These are phyloP conservation scores for Trichoderma simmonsii DNA, from an alignment of 2,329 filamentous ascomycete genomes.

Conservation along the genomic window DNA sequence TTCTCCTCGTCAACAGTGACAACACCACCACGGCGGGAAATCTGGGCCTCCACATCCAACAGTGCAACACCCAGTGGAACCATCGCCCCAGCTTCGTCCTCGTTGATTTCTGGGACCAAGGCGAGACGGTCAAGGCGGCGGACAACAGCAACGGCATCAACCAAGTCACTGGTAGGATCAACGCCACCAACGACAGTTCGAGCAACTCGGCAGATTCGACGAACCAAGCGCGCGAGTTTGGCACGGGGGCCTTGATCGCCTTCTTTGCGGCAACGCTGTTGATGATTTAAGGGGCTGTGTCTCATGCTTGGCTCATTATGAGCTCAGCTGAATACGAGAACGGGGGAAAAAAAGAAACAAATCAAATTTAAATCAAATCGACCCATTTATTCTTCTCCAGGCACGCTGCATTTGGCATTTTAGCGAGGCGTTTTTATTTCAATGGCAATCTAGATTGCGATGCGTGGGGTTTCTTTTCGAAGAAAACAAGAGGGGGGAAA, in stretches of 20 bases:
- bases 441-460: slow-evolving; percentile 1
- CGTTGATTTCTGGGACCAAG: slow-evolving; percentile 77
- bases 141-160: slow-evolving; percentile 63
- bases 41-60: slow-evolving; percentile 51
- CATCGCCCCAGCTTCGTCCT: slow-evolving; percentile 67
- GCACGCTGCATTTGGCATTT: slow-evolving; percentile 10
- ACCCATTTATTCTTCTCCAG: not conserved
- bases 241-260: slow-evolving; percentile 41
- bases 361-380: not conserved
- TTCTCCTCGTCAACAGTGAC: slow-evolving; percentile 64
- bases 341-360: too few relatives aligned
- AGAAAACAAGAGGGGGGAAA: not conserved
- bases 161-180: slow-evolving; percentile 36
- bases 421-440: slow-evolving; percentile 11
- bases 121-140: slow-evolving; percentile 64
- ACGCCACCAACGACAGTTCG: slow-evolving; percentile 21
- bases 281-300: slow-evolving; percentile 28
- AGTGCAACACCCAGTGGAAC: slow-evolving; percentile 58
- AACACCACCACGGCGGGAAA: slow-evolving; percentile 51
- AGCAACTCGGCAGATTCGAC: slow-evolving; percentile 12
- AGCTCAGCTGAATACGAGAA: not conserved
- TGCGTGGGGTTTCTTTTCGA: not conserved
- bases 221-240: slow-evolving; percentile 24
- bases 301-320: not conserved
- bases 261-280: slow-evolving; percentile 43